phyloP scores from a whole-genome alignment of 192 early-diverging fungal species.

The Coemansia sp. region DNA sequence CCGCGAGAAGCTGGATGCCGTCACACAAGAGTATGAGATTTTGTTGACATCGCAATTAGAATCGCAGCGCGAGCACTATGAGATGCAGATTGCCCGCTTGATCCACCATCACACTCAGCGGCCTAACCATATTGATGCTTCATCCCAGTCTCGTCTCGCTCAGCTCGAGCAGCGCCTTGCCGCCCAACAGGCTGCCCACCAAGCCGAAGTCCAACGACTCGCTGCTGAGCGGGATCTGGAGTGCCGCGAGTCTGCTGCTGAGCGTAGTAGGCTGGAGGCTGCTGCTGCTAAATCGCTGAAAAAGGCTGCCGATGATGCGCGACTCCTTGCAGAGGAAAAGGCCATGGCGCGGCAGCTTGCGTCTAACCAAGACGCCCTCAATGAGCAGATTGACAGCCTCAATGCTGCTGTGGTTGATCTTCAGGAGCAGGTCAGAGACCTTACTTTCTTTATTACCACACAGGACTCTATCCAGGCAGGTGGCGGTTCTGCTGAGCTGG shows the following conservation, averaged over 20 bases:
- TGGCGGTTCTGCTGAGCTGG: constrained; percentile 34
- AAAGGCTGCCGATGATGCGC: constrained; percentile 75
- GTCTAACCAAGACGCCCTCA: constrained; percentile 69
- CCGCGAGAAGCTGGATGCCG: constrained; percentile 74
- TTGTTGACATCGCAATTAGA: constrained; percentile 86
- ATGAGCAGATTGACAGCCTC: constrained; percentile 61
- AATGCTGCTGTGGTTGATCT: constrained; percentile 69
- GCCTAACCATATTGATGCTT: constrained; percentile 13
- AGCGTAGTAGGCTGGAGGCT: constrained; percentile 61
- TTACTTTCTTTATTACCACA: constrained; percentile 87
- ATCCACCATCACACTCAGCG: constrained; percentile 68
- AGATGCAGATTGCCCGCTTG: constrained; percentile 64
- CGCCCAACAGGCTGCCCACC: neutral
- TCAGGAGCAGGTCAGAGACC: constrained; percentile 86
- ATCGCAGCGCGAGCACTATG: constrained; percentile 86
- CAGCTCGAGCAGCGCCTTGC: constrained; percentile 44
- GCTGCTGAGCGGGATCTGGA: constrained; percentile 45
- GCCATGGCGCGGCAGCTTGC: constrained; percentile 54
- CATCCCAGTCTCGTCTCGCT: constrained; percentile 15
- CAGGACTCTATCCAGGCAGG: constrained; percentile 49
- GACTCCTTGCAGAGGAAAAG: constrained; percentile 60
- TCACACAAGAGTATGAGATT: constrained; percentile 81
- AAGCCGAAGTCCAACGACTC: constrained; percentile 26
- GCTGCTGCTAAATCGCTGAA: constrained; percentile 59
- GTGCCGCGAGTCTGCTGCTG: constrained; percentile 44